These are phyloP conservation scores for Wickerhamiella cacticola DNA, from an alignment of 805 yeast genomes.

Conservation along the genomic window DNA sequence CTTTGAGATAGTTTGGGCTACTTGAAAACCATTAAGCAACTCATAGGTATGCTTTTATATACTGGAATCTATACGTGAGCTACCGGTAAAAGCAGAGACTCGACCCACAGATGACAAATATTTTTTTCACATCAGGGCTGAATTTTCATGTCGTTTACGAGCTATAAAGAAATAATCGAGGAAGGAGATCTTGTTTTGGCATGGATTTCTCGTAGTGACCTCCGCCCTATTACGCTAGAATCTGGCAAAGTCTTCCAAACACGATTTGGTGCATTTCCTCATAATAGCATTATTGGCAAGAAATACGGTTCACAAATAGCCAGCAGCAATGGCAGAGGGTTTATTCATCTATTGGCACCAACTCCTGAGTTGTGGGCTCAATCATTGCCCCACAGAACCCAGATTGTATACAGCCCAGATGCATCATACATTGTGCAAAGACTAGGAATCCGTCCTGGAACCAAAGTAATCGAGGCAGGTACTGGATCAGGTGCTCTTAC, in stretches of 20 bases:
- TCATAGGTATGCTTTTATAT: too few relatives aligned
- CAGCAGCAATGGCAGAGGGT: conserved; percentile 52
- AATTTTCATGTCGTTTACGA: conserved; percentile 38
- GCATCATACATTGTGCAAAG: conserved; percentile 82
- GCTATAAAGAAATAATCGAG: conserved; percentile 54
- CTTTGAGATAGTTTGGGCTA: too few relatives aligned
- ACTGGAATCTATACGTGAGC: too few relatives aligned
- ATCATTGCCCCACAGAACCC: conserved; percentile 95
- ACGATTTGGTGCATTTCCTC: conserved; percentile 83
- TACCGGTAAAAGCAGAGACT: too few relatives aligned
- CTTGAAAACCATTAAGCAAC: too few relatives aligned
- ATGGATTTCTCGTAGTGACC: conserved; percentile 67
- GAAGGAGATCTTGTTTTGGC: conserved; percentile 82
- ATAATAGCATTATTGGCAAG: conserved; percentile 66
- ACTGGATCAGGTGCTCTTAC: conserved; percentile 96
- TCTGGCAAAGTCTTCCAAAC: conserved; percentile 60
- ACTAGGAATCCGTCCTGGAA: conserved; percentile 57
- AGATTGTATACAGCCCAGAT: conserved; percentile 93
- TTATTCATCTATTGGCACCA: conserved; percentile 78
- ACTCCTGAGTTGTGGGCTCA: conserved; percentile 93
- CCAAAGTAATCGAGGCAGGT: conserved; percentile 88
- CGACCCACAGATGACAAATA: conserved; percentile 3
- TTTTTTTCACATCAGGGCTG: not conserved
- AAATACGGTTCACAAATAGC: conserved; percentile 78
- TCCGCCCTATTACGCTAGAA: conserved; percentile 59